phyloP scores from a whole-genome alignment of 768 basidiomycete genomes.

The Russula abietina region DNA sequence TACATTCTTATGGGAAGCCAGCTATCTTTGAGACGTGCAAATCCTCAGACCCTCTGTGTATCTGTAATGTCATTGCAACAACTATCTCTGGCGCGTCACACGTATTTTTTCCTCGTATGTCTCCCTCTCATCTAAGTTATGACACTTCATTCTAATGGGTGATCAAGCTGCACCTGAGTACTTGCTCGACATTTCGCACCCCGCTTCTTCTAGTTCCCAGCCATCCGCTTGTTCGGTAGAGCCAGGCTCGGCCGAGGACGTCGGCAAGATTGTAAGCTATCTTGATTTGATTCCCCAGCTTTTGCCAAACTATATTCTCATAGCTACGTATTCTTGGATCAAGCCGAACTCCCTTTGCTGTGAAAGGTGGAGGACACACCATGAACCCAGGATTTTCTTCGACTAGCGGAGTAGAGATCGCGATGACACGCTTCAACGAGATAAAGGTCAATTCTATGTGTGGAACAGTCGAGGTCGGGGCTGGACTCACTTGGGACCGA shows the following conservation, averaged over 20 bases:
- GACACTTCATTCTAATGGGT: background rate
- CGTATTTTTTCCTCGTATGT: background rate
- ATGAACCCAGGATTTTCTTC: background rate
- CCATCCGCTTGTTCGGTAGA: constrained; percentile 21
- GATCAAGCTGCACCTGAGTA: constrained; percentile 17
- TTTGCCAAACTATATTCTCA: background rate
- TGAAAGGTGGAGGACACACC: background rate
- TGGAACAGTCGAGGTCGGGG: constrained; percentile 1
- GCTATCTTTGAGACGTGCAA: background rate
- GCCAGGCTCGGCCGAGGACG: constrained; percentile 21
- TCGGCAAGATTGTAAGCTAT: constrained; percentile 17
- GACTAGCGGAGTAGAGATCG: background rate
- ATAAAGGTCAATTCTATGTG: background rate
- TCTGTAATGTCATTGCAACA: background rate
- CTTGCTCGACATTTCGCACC: constrained; percentile 1
- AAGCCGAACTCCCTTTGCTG: background rate
- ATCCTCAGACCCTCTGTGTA: background rate
- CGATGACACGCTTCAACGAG: background rate
- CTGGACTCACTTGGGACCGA: background rate
- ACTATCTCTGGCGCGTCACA: background rate
- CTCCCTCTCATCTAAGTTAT: background rate
- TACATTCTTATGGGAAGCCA: background rate
- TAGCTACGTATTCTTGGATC: background rate
- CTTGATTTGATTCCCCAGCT: constrained; percentile 12
- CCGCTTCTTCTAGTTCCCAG: constrained; percentile 11